These are phyloP conservation scores for Cyberlindnera sargentensis DNA, from an alignment of 805 yeast genomes.

Conservation along the genomic window DNA sequence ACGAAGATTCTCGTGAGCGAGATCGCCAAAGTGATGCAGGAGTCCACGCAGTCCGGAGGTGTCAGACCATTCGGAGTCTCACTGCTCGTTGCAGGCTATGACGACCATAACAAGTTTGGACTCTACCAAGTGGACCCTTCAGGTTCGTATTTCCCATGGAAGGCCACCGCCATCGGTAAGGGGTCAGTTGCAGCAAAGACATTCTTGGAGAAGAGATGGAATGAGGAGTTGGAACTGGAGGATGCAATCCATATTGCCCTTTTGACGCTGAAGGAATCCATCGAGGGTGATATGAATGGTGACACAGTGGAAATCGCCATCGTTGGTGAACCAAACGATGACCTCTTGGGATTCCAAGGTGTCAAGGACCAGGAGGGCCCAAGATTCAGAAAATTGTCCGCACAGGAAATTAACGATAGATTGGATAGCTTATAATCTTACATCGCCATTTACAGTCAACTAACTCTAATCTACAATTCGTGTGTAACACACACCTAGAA, in stretches of 20 bases:
- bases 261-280: conserved; percentile 88
- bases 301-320: conserved; percentile 91
- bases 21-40: conserved; percentile 95
- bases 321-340: conserved; percentile 77
- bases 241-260: conserved; percentile 97
- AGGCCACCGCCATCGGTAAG: conserved; percentile 98
- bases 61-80: conserved; percentile 99
- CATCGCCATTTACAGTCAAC: not conserved
- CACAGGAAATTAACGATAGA: conserved; percentile 94
- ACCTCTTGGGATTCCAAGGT: conserved; percentile 79
- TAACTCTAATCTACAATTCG: not conserved
- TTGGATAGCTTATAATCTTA: conserved; percentile 67
- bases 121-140: conserved; percentile 97
- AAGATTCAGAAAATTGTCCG: conserved; percentile 71
- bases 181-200: conserved; percentile 96
- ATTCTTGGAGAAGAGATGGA: conserved; percentile 96
- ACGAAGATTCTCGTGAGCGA: conserved; percentile 90
- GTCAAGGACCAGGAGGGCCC: conserved; percentile 78
- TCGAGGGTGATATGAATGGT: conserved; percentile 97
- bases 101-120: conserved; percentile 65
- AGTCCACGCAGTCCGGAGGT: conserved; percentile 98
- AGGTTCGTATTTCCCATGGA: conserved; percentile 98
- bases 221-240: conserved; percentile 91
- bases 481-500: not conserved
- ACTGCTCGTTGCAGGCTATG: conserved; percentile 88